Evolutionary conservation across 805 yeast species (phyloP).

Genomic region (Barnettozyma populi): DNA sequence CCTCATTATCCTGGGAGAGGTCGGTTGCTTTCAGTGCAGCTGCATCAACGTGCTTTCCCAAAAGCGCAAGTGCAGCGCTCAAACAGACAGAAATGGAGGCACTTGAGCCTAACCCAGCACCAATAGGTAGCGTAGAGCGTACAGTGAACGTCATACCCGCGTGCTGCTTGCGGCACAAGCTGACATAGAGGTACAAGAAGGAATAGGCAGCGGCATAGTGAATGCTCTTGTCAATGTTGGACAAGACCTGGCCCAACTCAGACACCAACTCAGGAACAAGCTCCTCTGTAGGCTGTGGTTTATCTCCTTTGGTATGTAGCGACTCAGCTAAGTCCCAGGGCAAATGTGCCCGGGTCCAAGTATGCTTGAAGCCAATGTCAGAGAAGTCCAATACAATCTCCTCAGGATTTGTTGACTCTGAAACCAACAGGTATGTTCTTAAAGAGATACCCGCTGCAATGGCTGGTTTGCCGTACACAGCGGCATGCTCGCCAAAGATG

Average conservation of each 20-base stretch:
- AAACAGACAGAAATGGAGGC: slow-evolving; percentile 86
- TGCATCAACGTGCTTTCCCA: slow-evolving; percentile 48
- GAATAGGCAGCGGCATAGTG: slow-evolving; percentile 79
- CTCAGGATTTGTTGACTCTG: slow-evolving; percentile 37
- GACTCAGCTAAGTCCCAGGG: slow-evolving; percentile 47
- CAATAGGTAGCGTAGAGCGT: slow-evolving; percentile 84
- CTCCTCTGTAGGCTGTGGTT: slow-evolving; percentile 41
- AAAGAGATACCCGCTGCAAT: slow-evolving; percentile 91
- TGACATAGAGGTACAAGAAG: slow-evolving; percentile 71
- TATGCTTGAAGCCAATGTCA: slow-evolving; percentile 61
- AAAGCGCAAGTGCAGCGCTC: slow-evolving; percentile 61
- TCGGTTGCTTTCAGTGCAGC: slow-evolving; percentile 35
- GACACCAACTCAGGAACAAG: slow-evolving; percentile 54
- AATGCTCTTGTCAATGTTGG: slow-evolving; percentile 44
- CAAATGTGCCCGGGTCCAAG: slow-evolving; percentile 57
- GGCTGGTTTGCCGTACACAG: slow-evolving; percentile 89
- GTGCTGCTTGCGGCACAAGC: slow-evolving; percentile 42
- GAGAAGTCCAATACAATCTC: slow-evolving; percentile 69
- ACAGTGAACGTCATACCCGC: slow-evolving; percentile 57
- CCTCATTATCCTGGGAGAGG: slow-evolving; percentile 32
- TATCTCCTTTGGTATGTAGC: slow-evolving; percentile 12
- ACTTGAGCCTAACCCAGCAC: slow-evolving; percentile 95
- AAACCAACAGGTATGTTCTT: slow-evolving; percentile 72
- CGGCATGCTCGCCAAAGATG: slow-evolving; percentile 95
- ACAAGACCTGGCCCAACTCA: slow-evolving; percentile 39